These are phyloP conservation scores for Colletotrichum sp. DNA, from an alignment of 2,329 filamentous ascomycete species.

Conservation along the genomic window DNA sequence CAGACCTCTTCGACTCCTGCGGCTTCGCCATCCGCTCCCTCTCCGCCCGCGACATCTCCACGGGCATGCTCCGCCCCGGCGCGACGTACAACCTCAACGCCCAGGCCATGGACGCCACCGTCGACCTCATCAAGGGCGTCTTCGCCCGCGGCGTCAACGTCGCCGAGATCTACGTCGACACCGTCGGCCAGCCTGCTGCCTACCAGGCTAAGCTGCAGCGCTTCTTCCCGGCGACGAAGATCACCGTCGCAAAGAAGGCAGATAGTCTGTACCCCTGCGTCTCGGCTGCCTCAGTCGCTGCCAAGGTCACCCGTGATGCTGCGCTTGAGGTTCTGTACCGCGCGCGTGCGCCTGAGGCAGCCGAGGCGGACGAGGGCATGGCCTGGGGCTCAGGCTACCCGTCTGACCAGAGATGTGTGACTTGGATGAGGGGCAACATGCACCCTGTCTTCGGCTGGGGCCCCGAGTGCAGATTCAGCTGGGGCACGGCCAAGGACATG, in stretches of 20 bases:
- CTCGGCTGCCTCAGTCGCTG: constrained; percentile 90
- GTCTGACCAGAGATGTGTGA: constrained; percentile 79
- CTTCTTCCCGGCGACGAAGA: constrained; percentile 78
- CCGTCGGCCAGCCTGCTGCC: constrained; percentile 79
- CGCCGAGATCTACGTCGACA: constrained; percentile 92
- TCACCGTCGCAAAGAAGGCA: constrained; percentile 88
- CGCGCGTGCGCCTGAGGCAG: constrained; percentile 34
- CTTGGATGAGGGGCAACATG: constrained; percentile 86
- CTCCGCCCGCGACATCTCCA: constrained; percentile 82
- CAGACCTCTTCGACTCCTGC: constrained; percentile 58
- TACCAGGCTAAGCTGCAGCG: constrained; percentile 87
- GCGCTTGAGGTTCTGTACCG: constrained; percentile 83
- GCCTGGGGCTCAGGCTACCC: constrained; percentile 94
- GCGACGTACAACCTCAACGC: constrained; percentile 88
- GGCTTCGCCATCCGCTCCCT: constrained; percentile 86
- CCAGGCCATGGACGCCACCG: constrained; percentile 92
- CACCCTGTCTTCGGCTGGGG: constrained; percentile 97
- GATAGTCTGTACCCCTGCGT: constrained; percentile 93
- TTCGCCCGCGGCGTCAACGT: constrained; percentile 81
- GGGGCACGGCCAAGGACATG: constrained; percentile 94
- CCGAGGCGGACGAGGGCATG: constrained; percentile 45
- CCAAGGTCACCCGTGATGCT: constrained; percentile 93
- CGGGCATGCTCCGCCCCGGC: constrained; percentile 74
- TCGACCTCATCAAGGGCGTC: constrained; percentile 80
- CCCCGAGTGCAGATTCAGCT: constrained; percentile 90